Percentiles rank a stretch among this genome's conserved stretches.
phyloP scores from a whole-genome alignment of 2,329 filamentous ascomycete genomes.

The Fonsecaea erecta region DNA sequence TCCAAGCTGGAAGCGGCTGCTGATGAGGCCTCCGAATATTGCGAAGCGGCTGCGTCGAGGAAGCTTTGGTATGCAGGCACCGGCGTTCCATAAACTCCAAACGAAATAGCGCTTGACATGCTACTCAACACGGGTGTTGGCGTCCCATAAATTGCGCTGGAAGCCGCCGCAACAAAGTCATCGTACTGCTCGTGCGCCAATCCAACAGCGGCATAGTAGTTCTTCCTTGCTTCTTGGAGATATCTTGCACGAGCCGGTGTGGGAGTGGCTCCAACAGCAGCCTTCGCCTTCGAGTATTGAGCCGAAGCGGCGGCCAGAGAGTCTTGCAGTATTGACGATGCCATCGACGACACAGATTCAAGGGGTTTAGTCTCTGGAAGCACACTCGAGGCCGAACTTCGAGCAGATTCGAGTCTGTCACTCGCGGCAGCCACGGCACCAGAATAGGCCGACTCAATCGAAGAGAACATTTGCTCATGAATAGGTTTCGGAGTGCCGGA shows the following conservation, averaged over 20 bases:
- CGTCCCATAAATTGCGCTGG: slow-evolving; percentile 69
- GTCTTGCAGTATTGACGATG: slow-evolving; percentile 70
- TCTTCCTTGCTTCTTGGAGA: slow-evolving; percentile 64
- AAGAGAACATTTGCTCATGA: slow-evolving; percentile 71
- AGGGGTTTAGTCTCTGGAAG: slow-evolving; percentile 52
- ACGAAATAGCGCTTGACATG: slow-evolving; percentile 55
- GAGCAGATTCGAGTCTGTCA: slow-evolving; percentile 60
- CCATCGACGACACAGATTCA: slow-evolving; percentile 67
- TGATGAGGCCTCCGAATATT: slow-evolving; percentile 68
- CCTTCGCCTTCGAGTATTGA: slow-evolving; percentile 71
- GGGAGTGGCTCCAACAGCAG: slow-evolving; percentile 67
- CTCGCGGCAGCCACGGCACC: slow-evolving; percentile 67
- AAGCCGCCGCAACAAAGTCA: slow-evolving; percentile 73
- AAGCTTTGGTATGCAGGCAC: slow-evolving; percentile 52
- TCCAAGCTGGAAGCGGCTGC: slow-evolving; percentile 59
- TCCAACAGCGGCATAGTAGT: slow-evolving; percentile 79
- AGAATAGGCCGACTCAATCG: slow-evolving; percentile 70
- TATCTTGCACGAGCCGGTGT: slow-evolving; percentile 60
- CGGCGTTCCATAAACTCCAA: slow-evolving; percentile 59
- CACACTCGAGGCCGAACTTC: slow-evolving; percentile 57
- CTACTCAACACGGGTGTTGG: slow-evolving; percentile 61
- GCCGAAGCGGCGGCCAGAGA: slow-evolving; percentile 72
- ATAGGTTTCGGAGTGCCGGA: slow-evolving; percentile 71
- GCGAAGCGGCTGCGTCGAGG: slow-evolving; percentile 45
- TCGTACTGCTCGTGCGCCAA: slow-evolving; percentile 79